These are phyloP conservation scores for Baudoinia panamericana DNA, from an alignment of 495 filamentous ascomycete species.

Conservation along the genomic window DNA sequence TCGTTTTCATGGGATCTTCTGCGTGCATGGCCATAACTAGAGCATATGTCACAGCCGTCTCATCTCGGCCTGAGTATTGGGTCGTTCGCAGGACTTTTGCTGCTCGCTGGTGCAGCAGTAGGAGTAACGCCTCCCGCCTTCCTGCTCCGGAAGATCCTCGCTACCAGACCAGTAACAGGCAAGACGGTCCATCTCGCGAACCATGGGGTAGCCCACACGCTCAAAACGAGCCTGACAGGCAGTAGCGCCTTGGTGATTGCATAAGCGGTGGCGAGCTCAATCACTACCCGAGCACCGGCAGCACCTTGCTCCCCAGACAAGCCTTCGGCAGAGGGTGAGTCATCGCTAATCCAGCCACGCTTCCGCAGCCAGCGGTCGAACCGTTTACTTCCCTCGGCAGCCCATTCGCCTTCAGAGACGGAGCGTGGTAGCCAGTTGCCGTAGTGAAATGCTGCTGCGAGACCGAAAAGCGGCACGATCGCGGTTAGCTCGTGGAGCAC, in stretches of 20 bases:
- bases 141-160: slow-evolving; percentile 31
- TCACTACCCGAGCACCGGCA: slow-evolving; percentile 35
- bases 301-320: slow-evolving; percentile 27
- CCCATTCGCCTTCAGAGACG: slow-evolving; percentile 39
- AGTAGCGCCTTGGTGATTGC: slow-evolving; percentile 74
- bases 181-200: slow-evolving; percentile 60
- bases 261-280: slow-evolving; percentile 74
- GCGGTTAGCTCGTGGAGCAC: slow-evolving; percentile 88
- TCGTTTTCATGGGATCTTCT: too few species aligned
- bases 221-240: slow-evolving; percentile 58
- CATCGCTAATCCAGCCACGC: slow-evolving; percentile 49
- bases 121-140: too few species aligned
- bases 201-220: slow-evolving; percentile 87
- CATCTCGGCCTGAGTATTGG: too few species aligned
- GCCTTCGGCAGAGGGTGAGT: slow-evolving; percentile 24
- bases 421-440: slow-evolving; percentile 47
- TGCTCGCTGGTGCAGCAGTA: too few species aligned
- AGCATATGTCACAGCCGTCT: too few species aligned
- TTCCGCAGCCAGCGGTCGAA: slow-evolving; percentile 46
- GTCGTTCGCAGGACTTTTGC: too few species aligned
- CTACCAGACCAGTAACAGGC: slow-evolving; percentile 31
- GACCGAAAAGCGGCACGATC: slow-evolving; percentile 59
- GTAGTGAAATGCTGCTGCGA: slow-evolving; percentile 68
- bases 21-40: too few species aligned
- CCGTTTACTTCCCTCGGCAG: slow-evolving; percentile 40